Conservation (phyloP, 441 rosid genomes). For the Heliophila coronopifolia region DNA sequence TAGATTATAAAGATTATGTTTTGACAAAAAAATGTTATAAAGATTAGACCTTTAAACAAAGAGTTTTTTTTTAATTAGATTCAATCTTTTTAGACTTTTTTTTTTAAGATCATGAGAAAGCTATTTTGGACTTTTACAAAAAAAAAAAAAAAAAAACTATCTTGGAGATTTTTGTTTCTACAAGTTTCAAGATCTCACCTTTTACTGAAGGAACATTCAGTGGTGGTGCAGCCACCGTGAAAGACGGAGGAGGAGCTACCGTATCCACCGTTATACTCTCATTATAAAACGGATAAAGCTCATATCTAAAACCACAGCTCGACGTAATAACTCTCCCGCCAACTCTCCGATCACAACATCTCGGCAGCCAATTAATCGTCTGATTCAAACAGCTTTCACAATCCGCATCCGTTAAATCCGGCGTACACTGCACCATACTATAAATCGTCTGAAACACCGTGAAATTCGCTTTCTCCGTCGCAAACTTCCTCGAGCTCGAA, state of each 20-base stretch:
- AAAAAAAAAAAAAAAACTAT: not conserved
- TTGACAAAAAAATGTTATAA: too few species aligned
- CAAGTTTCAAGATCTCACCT: slow-evolving; percentile 7
- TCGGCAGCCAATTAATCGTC: not conserved
- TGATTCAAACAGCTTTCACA: slow-evolving; percentile 11
- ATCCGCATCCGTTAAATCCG: slow-evolving; percentile 3
- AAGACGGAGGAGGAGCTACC: slow-evolving; percentile 10
- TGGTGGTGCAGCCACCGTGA: not conserved
- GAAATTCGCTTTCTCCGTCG: not conserved
- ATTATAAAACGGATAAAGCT: slow-evolving; percentile 14
- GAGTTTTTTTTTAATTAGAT: too few species aligned
- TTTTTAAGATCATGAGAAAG: too few species aligned
- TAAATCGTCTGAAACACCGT: not conserved
- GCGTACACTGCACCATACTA: slow-evolving; percentile 9
- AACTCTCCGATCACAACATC: not conserved
- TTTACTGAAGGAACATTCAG: not conserved
- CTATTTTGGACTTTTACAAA: too few species aligned
- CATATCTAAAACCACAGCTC: slow-evolving; percentile 19
- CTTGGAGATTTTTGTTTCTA: not conserved
- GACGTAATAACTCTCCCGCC: not conserved
- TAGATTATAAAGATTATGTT: too few species aligned
- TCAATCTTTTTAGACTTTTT: too few species aligned
- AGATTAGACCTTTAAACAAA: not conserved
- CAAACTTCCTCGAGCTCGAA: not conserved
- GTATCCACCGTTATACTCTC: not conserved